Conservation (phyloP, 139 green algal genomes). For the Spirogloea muscicola region DNA sequence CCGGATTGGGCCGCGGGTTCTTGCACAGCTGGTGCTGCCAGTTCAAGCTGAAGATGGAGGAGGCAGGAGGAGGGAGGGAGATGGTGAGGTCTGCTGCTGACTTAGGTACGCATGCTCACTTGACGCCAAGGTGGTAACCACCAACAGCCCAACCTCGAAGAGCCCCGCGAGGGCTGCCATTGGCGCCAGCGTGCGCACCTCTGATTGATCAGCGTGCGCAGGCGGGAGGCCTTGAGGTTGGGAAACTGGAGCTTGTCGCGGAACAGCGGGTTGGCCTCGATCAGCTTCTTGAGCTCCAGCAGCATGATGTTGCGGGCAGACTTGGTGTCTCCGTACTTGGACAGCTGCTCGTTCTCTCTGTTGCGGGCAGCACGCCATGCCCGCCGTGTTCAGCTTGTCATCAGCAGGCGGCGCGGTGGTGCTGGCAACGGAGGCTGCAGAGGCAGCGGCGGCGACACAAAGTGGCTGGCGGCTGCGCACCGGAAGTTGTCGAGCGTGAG, state of each 20-base stretch:
- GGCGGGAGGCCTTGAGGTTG: slow-evolving; percentile 37
- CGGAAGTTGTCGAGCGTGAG: slow-evolving; percentile 50
- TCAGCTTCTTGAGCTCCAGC: slow-evolving; percentile 49
- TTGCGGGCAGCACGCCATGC: too few species aligned
- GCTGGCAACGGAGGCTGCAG: too few species aligned
- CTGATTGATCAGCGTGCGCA: slow-evolving; percentile 53
- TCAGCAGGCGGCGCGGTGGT: too few species aligned
- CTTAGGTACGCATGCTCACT: neutral
- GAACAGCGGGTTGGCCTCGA: slow-evolving; percentile 51
- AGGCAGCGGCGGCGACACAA: too few species aligned
- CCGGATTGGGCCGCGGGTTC: slow-evolving; percentile 44
- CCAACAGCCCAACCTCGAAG: too few species aligned
- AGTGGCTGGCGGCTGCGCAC: too few species aligned
- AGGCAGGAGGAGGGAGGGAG: slow-evolving; percentile 11
- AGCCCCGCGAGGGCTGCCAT: slow-evolving; percentile 34
- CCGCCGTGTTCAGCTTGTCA: too few species aligned
- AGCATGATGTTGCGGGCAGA: slow-evolving; percentile 50
- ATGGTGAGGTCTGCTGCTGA: slow-evolving; percentile 17
- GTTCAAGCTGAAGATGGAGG: slow-evolving; percentile 34
- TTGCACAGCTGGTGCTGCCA: slow-evolving; percentile 55
- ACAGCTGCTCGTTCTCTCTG: slow-evolving; percentile 51
- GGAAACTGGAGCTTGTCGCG: slow-evolving; percentile 40
- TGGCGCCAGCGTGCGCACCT: slow-evolving; percentile 35
- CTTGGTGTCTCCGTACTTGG: slow-evolving; percentile 49
- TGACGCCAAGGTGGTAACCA: too few species aligned